phyloP scores from a whole-genome alignment of 495 filamentous ascomycete species.

The Podospora tetraspora region DNA sequence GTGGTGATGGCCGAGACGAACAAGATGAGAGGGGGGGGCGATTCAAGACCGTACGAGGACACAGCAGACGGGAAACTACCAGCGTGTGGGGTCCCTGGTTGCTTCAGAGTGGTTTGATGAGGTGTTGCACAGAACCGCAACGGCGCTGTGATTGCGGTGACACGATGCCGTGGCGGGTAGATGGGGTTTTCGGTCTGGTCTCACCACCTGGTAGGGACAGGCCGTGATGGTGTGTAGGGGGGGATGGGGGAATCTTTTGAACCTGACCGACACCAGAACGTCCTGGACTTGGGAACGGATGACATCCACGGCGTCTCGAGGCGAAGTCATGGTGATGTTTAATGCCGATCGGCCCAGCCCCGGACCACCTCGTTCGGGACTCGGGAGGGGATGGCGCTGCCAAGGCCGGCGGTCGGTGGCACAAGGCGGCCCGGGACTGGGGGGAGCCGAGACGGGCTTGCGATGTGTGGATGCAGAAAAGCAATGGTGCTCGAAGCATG shows the following conservation, averaged over 20 bases:
- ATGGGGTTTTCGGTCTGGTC: not conserved
- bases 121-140: not conserved
- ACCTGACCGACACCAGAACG: too few relatives aligned
- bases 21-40: not conserved
- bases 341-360: not conserved
- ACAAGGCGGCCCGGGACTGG: not conserved
- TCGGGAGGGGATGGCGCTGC: not conserved
- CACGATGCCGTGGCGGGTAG: not conserved
- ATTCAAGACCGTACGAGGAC: not conserved
- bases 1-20: not conserved
- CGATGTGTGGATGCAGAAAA: constrained; percentile 6
- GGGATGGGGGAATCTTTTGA: not conserved
- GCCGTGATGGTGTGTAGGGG: not conserved
- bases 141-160: not conserved
- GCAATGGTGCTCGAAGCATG: constrained; percentile 12
- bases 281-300: not conserved
- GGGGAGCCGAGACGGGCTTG: not conserved
- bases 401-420: not conserved
- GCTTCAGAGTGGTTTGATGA: not conserved
- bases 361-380: not conserved
- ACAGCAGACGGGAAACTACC: not conserved
- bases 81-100: not conserved
- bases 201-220: not conserved
- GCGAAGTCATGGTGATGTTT: not conserved
- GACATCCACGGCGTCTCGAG: not conserved